Evolutionary conservation across 2,329 filamentous ascomycete species (phyloP), one percentile per base, ranked within the genome.

Genomic region (Stagonosporopsis tanaceti): DNA sequence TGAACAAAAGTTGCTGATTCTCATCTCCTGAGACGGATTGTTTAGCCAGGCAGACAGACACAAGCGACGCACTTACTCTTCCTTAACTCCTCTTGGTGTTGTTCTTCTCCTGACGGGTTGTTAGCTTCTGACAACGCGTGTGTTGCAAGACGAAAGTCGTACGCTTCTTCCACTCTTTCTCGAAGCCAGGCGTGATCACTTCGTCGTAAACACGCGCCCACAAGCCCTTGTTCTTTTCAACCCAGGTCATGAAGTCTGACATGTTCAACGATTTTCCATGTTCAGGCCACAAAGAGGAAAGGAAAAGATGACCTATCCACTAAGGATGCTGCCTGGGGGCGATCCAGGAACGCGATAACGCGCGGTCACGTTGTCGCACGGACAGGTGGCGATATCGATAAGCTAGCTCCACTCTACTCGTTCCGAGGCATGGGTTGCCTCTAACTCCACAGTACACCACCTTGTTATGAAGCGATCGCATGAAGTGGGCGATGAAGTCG

Each of bases 391-490:
- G 66, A 68, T 70, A 70, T 54, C 30, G 57, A 38, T 39, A 53
- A 34, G 32, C 28, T 53, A 27, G 50, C 42, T 65, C 25, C 41
- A 48, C 48, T 28, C 20, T 22, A 37, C 15, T 8, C 22, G 30
- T 32, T 30, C 44, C 44, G 42, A 59, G 44, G 51, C 53, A 57
- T 27, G 51, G 40, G 12, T 47, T 45, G 37, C 42, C 46, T 59
- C 59, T 54, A 54, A 58, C 52, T 55, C 46, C 14, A 45, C 11
- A 55, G 34, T 39, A 58, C 59, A 47, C 40, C 17, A 20, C n/a
- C 39, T 41, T 56, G 47, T 32, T 22, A 78, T 76, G 69, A 80
- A 80, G 70, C 72, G 79, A 32, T 48, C 64, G 46, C 68, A 69
- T 35, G 76, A 75, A 6, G 72, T 71, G 22, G 69, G 67, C 4